Evolutionary conservation across 2,329 filamentous ascomycete genomes (phyloP), one percentile per base, ranked within the genome.

Genomic region (Plectosphaerella plurivora): DNA sequence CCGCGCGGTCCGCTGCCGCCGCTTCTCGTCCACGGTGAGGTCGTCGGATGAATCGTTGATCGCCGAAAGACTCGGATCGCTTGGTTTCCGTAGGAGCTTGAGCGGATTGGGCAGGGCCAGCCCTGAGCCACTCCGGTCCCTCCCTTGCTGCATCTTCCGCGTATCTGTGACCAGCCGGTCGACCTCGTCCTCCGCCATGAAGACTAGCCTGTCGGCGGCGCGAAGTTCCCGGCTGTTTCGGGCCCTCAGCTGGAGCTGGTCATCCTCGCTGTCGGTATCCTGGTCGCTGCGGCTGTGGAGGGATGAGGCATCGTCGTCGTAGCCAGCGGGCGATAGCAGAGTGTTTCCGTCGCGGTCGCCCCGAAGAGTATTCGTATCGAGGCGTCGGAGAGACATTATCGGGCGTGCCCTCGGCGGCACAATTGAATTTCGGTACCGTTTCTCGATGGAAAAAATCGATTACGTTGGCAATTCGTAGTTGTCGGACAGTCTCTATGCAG

Each of bases 261-360:
- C 86, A 66, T 91, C 87, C 59, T 90, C 87, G 69, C 84, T 88
- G 64, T 91, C 87, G 53, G 83, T 87, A 63, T 90, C 87, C 65
- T 89, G 86, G 62, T 88, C 86, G 71, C 80, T 84, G 56, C 81
- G 80, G 61, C 78, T 84, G 61, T 84, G 80, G 42, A 89, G 70
- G 7, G 86, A 88, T 12, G 81, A 73, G 50, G 83, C 84, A 67
- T 90, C 87, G 61, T 85, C 84, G 59, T 89, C 86, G 72, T 87
- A 87, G 47, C 74, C 77, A 55, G 74, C 68, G 41, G 85, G 84
- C 12, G 84, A 86, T 46, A 89, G 79, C 47, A 88, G 75, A 14
- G 42, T 37, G 45, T 77, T 79, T 49, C 60, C 59, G 58, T 72
- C 68, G 47, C 61, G 61, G 25, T 53, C 55, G 22, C 42, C 50